Evolutionary conservation across 1,284 basidiomycete genomes (phyloP), one percentile per base, ranked within the genome.

Genomic region (Moesziomyces sp.): DNA sequence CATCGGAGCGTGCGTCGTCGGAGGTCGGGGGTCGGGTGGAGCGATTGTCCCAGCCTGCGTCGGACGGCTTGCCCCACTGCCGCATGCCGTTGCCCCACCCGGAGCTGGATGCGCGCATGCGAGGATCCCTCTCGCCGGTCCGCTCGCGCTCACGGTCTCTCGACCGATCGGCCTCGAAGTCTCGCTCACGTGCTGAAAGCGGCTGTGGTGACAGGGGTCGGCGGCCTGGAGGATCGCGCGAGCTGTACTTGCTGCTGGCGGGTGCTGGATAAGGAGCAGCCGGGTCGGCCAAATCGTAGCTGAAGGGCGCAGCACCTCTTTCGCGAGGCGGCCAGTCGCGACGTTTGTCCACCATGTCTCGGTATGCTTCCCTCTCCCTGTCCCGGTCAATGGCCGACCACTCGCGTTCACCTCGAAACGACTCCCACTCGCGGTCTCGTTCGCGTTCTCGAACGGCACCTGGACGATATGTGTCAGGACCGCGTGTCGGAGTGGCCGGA

Each of bases 401-500:
- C 11, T 76, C 73, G 26, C 73, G 40, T 6, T 78, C 46, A 13
- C 76, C 75, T 1, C 72, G 59, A 43, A 56, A 59, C 18, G 57
- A 57, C 13, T 68, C 70, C 70, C 70, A 67, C 21, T 74, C 72
- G 40, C 66, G 38, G 2, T 67, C 72, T 2, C 71, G 65, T 46
- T 68, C 71, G 14, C 71, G 59, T 2, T 66, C 68, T 5, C 68
- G 61, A 35, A 40, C 57, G 28, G 65, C 60, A 26, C 66, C 71
- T 26, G 71, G 71, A 1, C 71, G 58, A 30, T 74, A 74, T 3
- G 55, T 69, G 40, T 74, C 71, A 10, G 71, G 50, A 14, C 54
- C 64, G 7, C 71, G 54, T n/a, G 69, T 33, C 5, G 63, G 23
- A 19, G 63, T 49, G 13, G 63, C 30, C 21, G 53, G 48, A 11